Conservation (phyloP, 768 basidiomycete species). For the Lactifluus volemus region DNA sequence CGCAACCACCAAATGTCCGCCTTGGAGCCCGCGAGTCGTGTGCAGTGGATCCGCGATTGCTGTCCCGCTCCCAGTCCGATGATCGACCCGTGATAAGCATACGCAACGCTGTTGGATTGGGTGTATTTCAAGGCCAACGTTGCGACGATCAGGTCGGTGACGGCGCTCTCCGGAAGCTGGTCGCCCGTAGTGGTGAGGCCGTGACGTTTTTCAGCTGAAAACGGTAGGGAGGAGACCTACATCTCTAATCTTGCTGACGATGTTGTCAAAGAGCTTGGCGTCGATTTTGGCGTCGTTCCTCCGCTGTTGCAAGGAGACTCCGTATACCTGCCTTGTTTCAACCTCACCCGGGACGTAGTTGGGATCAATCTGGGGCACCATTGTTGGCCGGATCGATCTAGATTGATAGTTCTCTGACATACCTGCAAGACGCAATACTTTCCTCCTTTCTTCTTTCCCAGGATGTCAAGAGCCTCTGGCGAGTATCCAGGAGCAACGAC, state of each 20-base stretch:
- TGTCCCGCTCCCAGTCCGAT: slow-evolving; percentile 97
- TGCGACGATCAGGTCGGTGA: slow-evolving; percentile 91
- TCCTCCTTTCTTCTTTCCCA: slow-evolving; percentile 94
- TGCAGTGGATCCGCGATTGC: slow-evolving; percentile 99
- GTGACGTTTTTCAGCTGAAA: neutral
- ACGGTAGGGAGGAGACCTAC: slow-evolving; percentile 33
- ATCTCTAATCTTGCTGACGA: slow-evolving; percentile 84
- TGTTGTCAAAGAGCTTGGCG: slow-evolving; percentile 67
- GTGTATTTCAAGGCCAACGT: slow-evolving; percentile 98
- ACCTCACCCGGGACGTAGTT: slow-evolving; percentile 65
- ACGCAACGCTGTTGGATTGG: slow-evolving; percentile 97
- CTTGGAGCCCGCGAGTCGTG: slow-evolving; percentile 92
- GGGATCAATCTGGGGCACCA: slow-evolving; percentile 67
- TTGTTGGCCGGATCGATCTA: neutral
- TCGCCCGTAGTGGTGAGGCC: neutral
- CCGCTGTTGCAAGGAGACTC: slow-evolving; percentile 80
- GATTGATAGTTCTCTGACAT: slow-evolving; percentile 7
- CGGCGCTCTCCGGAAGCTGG: slow-evolving; percentile 66
- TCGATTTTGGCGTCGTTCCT: slow-evolving; percentile 89
- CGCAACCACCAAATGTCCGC: slow-evolving; percentile 99
- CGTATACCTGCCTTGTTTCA: slow-evolving; percentile 95
- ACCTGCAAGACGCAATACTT: slow-evolving; percentile 98
- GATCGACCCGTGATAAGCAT: slow-evolving; percentile 85
- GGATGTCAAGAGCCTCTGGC: slow-evolving; percentile 77
- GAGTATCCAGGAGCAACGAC: slow-evolving; percentile 95